A percentile compares a stretch with the other conserved stretches of the same genome.
These are phyloP conservation scores for Coffea canephora DNA, from an alignment of 257 asterid species.

Conservation along the genomic window DNA sequence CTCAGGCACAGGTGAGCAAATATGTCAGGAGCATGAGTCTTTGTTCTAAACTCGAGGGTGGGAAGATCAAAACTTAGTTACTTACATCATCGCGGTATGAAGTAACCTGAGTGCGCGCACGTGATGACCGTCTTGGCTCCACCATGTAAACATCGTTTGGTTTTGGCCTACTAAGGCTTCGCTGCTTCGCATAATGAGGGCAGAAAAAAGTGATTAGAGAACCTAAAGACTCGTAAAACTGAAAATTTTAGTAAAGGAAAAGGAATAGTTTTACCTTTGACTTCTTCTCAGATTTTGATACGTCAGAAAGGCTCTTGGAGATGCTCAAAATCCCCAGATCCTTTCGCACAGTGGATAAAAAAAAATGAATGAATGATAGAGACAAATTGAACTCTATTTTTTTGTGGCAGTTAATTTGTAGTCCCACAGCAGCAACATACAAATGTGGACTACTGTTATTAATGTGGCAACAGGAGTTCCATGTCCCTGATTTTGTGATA, in stretches of 20 bases:
- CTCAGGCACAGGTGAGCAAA: not conserved
- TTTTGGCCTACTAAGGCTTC: constrained; percentile 13
- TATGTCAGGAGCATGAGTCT: not conserved
- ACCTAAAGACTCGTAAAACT: not conserved
- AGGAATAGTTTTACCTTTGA: constrained; percentile 41
- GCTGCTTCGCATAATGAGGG: constrained; percentile 16
- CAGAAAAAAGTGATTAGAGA: not conserved
- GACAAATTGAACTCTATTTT: too few species aligned
- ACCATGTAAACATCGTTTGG: constrained; percentile 18
- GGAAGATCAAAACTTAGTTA: not conserved
- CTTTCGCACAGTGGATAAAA: constrained; percentile 37
- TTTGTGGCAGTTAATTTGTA: too few species aligned
- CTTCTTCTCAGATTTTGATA: constrained; percentile 53
- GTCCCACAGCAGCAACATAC: not conserved
- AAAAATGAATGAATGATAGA: not conserved
- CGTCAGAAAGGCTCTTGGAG: constrained; percentile 51
- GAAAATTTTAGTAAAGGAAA: constrained; percentile 4
- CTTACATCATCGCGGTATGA: constrained; percentile 73
- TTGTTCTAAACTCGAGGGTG: not conserved
- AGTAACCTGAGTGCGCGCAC: constrained; percentile 59
- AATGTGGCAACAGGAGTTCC: not conserved
- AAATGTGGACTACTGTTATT: not conserved
- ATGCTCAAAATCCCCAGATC: constrained; percentile 73
- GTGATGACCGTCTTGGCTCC: constrained; percentile 90
- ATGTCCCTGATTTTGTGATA: not conserved